Evolutionary conservation across 768 basidiomycete species (phyloP).

Genomic region (Pulveroboletus sp.): DNA sequence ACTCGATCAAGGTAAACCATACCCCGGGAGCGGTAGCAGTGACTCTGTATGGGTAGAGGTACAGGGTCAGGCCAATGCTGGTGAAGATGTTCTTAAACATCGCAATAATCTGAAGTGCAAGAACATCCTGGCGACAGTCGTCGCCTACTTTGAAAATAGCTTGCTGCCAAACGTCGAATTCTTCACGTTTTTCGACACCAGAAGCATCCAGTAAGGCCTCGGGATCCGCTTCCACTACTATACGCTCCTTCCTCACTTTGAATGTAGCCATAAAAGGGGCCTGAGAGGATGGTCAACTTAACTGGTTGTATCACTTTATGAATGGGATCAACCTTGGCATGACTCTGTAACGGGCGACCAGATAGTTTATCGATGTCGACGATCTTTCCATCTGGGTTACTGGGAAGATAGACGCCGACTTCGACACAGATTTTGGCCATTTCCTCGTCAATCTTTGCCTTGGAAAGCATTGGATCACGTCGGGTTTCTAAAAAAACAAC

Average conservation of each 20-base stretch:
- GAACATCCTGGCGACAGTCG: conserved; percentile 97
- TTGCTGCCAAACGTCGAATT: conserved; percentile 92
- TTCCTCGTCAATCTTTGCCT: conserved; percentile 99
- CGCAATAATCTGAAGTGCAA: conserved; percentile 94
- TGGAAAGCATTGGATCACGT: neutral
- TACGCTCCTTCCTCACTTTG: conserved; percentile 86
- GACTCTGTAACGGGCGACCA: conserved; percentile 92
- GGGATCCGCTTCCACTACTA: conserved; percentile 63
- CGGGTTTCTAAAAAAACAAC: neutral
- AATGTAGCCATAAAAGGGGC: conserved; percentile 99
- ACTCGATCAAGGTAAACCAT: conserved; percentile 28
- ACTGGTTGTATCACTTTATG: neutral
- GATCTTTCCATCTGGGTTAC: conserved; percentile 94
- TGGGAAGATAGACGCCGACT: conserved; percentile 94
- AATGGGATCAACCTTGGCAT: conserved; percentile 73
- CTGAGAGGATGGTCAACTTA: conserved; percentile 37
- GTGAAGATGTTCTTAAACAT: conserved; percentile 99
- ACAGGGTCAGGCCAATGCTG: conserved; percentile 80
- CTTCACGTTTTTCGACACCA: conserved; percentile 50
- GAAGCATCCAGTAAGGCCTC: conserved; percentile 68
- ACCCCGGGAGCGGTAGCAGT: conserved; percentile 96
- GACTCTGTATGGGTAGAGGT: conserved; percentile 94
- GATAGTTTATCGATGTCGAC: conserved; percentile 98
- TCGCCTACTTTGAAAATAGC: conserved; percentile 99
- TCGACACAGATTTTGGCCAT: conserved; percentile 95